Base-by-base conservation (phyloP, 345 rosid species). In the Aethionema arabicum region DNA sequence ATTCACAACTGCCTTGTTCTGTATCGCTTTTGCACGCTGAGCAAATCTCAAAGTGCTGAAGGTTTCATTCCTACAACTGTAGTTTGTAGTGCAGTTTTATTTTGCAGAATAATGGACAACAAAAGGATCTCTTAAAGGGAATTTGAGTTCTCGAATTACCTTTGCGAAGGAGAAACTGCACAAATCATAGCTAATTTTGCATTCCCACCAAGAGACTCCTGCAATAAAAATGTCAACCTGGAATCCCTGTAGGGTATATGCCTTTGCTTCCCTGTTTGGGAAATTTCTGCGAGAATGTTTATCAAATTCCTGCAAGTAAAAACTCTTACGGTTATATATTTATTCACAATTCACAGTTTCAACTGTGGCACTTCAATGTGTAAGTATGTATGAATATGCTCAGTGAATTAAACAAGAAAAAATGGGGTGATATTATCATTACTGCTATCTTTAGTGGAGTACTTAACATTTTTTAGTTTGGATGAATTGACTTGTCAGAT, bases 161-260 rank as follows among this genome's bases (percentile, higher is more conserved):
- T 78, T 75, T 72, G 86, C 7, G 83, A 81, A 4, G 91, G 95
- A 72, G 95, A 91, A 65, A 91, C 56, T 59, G 95, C 90, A 74
- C 95, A 90, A 13, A 90, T 79, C 92, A 90, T 83, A 13, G 87
- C 95, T 59, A 90, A 73, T 63, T 85, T 90, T 60, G 97, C 97
- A 82, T 90, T 90, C 39, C 97, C 97, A 65, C 97, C 97, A 41
- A 90, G 92, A 64, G 97, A 90, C 61, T 90, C 97, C 68, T 90
- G 97, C 76, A 90, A 79, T 66, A 90, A 74, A 65, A 87, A 85
- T 51, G 97, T 90, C 76, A 90, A 74, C 82, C 79, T 82, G 75
- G 97, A 90, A 75, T 90, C 97, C 68, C 96, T 84, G 50, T 87
- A 87, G 27, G 97, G 97, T 16, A 90, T 85, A 78, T 90, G 95